Evolutionary conservation across 1,139 yeast species (phyloP), one percentile per base, ranked within the genome.

Genomic region (Pichia sp.): DNA sequence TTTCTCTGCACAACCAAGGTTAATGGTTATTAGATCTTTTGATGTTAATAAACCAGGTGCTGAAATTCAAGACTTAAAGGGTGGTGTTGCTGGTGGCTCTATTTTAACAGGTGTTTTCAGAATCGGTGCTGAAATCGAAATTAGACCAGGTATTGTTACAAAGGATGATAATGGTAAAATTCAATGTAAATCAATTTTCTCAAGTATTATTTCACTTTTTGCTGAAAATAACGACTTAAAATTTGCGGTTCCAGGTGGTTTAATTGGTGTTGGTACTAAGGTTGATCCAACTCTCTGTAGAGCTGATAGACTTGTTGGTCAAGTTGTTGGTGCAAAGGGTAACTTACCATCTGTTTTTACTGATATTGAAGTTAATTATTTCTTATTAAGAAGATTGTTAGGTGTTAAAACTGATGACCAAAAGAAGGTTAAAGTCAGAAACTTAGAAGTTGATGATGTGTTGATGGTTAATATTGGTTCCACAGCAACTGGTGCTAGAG

Each of bases 21-120:
- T 94, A 64, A 94, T 94, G 67, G 98, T 94, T 53, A 94, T 94
- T 64, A 85, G 99, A 75, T 92, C 98, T 37, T 94, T 94, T 67
- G 99, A 94, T 70, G 98, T 94, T 56, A 94, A 94, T 74, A 89
- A 88, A 71, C 99, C 99, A 53, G 99, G 99, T 74, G 84, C 97
- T 40, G 97, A 90, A 69, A 87, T 94, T 59, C 95, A 86, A 58
- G 98, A 92, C 62, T 79, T 94, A 67, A 90, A 90, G 74, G 99
- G 99, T 63, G 99, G 99, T 80, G 98, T 94, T 66, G 99, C 99
- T 43, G 99, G 99, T 75, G 99, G 99, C 59, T 88, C 97, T 48
- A 92, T 94, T 62, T 77, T 92, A 65, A 88, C 83, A 53, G 99
- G 99, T 79, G 98, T 94, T 47, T 86, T 94, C 75, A 85, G 87